Conservation (phyloP, 1,284 basidiomycete species). For the Leccinum huronense region DNA sequence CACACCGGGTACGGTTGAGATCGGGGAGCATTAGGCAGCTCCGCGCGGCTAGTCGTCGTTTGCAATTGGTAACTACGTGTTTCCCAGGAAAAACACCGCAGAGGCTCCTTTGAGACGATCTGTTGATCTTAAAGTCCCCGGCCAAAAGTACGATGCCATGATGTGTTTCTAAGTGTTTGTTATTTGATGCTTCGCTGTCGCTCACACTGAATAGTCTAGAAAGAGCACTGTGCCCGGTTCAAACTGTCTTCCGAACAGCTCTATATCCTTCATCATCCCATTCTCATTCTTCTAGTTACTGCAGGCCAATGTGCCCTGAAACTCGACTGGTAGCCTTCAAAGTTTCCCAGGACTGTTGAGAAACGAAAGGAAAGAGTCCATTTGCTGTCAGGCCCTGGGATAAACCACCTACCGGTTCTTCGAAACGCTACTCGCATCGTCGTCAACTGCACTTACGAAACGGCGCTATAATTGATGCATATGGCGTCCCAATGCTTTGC, state of each 20-base stretch:
- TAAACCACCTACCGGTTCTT: too few species aligned
- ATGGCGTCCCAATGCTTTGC: neutral
- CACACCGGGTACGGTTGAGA: slow-evolving; percentile 32
- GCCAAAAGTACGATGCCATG: neutral
- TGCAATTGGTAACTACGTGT: neutral
- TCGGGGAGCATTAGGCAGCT: slow-evolving; percentile 12
- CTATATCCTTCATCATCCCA: neutral
- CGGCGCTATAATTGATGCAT: neutral
- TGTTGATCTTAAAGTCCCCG: neutral
- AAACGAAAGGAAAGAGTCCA: too few species aligned
- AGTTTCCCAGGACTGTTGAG: too few species aligned
- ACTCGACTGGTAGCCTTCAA: too few species aligned
- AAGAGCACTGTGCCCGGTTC: neutral
- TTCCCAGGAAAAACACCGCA: neutral
- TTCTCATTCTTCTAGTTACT: too few species aligned
- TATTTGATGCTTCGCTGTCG: neutral
- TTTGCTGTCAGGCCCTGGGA: too few species aligned
- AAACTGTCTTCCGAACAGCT: neutral
- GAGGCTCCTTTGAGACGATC: neutral
- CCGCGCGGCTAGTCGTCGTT: neutral
- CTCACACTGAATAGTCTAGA: neutral
- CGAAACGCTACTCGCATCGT: too few species aligned
- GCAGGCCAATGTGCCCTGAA: too few species aligned
- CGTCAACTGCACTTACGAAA: too few species aligned
- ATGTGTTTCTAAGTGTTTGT: neutral